These are phyloP conservation scores for Fallopia convolvulus DNA, from an alignment of 148 eudicot genomes.

Conservation along the genomic window DNA sequence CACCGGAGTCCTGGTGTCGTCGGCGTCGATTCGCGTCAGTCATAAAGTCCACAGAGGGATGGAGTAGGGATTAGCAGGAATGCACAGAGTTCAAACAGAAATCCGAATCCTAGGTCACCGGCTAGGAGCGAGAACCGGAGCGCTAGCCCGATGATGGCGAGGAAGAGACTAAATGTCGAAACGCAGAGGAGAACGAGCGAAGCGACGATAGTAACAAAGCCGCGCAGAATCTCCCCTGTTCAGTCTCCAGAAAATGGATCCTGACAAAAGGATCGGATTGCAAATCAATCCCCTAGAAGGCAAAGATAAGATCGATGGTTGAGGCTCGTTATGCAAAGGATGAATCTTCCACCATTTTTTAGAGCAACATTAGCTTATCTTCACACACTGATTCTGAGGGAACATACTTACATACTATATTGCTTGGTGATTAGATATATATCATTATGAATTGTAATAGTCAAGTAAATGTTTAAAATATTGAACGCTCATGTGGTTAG, in stretches of 20 bases:
- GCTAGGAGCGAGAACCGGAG: slow-evolving; percentile 32
- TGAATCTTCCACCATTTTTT: slow-evolving; percentile 58
- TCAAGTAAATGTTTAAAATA: neutral
- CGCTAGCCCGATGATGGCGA: slow-evolving; percentile 32
- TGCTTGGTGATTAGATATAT: neutral
- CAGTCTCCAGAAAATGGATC: slow-evolving; percentile 45
- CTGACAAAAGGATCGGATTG: slow-evolving; percentile 31
- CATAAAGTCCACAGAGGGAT: slow-evolving; percentile 36
- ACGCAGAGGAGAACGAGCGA: slow-evolving; percentile 34
- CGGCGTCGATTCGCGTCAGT: slow-evolving; percentile 24
- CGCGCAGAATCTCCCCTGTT: slow-evolving; percentile 29
- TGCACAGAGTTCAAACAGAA: slow-evolving; percentile 24
- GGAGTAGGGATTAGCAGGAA: slow-evolving; percentile 9
- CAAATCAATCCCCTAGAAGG: slow-evolving; percentile 36
- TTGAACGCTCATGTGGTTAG: neutral
- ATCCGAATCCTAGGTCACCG: slow-evolving; percentile 26
- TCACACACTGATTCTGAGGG: slow-evolving; percentile 78
- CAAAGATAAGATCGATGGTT: slow-evolving; percentile 33
- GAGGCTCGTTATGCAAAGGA: slow-evolving; percentile 34
- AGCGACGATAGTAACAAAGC: slow-evolving; percentile 13
- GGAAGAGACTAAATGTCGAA: slow-evolving; percentile 40
- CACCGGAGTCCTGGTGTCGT: slow-evolving; percentile 21
- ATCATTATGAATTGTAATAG: too few relatives aligned
- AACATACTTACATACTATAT: neutral
- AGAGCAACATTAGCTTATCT: slow-evolving; percentile 52